Conservation (phyloP, 2,329 filamentous ascomycete genomes). For the Stachybotrys chlorohalonatus region DNA sequence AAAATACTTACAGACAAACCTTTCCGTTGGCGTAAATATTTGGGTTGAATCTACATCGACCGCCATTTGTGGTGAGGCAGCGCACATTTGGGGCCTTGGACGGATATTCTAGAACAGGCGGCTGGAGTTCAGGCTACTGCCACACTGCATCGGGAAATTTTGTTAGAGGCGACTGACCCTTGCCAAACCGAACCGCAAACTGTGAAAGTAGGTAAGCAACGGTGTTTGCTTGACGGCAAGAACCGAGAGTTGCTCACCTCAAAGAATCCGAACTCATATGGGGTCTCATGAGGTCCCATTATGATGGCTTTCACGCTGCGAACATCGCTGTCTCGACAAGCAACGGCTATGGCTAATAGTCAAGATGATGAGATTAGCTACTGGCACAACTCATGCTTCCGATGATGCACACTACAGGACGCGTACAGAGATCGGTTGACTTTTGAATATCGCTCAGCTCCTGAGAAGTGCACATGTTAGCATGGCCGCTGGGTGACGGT, state of each 20-base stretch:
- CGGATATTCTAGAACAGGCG: slow-evolving; percentile 65
- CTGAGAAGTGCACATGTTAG: slow-evolving; percentile 28
- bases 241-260: slow-evolving; percentile 49
- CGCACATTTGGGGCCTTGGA: slow-evolving; percentile 52
- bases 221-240: neutral
- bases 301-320: slow-evolving; percentile 81
- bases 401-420: neutral
- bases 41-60: slow-evolving; percentile 84
- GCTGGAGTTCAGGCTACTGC: neutral
- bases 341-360: slow-evolving; percentile 67
- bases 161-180: slow-evolving; percentile 39
- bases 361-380: slow-evolving; percentile 3
- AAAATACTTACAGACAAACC: slow-evolving; percentile 69
- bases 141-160: neutral
- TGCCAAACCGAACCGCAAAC: slow-evolving; percentile 71
- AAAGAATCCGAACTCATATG: slow-evolving; percentile 96
- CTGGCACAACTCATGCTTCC: no score
- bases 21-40: slow-evolving; percentile 91
- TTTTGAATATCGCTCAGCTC: slow-evolving; percentile 82
- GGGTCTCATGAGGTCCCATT: slow-evolving; percentile 85
- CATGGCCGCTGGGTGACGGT: slow-evolving; percentile 5
- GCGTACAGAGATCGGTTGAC: slow-evolving; percentile 72
- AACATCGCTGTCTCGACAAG: slow-evolving; percentile 80
- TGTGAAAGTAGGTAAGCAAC: slow-evolving; percentile 19
- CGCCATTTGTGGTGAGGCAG: slow-evolving; percentile 79